Evolutionary conservation across 2,329 filamentous ascomycete genomes (phyloP), one percentile per base, ranked within the genome.

Genomic region (Magnaporthiopsis incrustans): DNA sequence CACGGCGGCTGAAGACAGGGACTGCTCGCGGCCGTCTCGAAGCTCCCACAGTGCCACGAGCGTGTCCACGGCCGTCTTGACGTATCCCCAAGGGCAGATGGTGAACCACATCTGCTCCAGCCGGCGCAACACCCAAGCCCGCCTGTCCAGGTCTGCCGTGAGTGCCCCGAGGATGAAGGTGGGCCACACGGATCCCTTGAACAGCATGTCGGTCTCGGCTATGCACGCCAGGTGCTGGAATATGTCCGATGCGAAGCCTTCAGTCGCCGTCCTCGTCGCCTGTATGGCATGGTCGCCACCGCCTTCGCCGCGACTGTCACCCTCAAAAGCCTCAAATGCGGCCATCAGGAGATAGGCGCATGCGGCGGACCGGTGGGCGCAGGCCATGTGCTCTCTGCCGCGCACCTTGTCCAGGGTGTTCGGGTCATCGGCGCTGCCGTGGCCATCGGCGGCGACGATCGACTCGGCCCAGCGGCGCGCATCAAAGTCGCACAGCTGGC

Each of bases 301-400:
- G 38, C 15, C 38, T 4, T 15, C 4, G 1, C 38, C 38, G 15
- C 15, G 4, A 3, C 38, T 15, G n/a, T 60, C 65, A 1, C 62
- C 66, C 11, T 66, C 67, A 44, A 61, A 35, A 22, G 38, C 26
- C 8, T 25, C 26, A 0, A 67, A 67, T 8, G 67, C 65, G 14
- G 76, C 76, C 56, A 81, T 75, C 4, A 80, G 62, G 26, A 80
- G 77, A 65, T 81, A 82, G n/a, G 81, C 69, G 63, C 79, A 81
- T 0, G 77, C 74, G 1, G 61, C 61, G 4, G 61, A 26, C 27
- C 61, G 61, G 73, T 92, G 92, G 69, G 85, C 85, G 74, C 89
- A 92, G 22, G 89, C 88, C 79, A 90, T 85, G 70, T 85, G 82
- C 77, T 92, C 92, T 77, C 92, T 88, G 79, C 89, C 92, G 70